Percentiles rank a stretch among this genome's conserved stretches.
phyloP scores from a whole-genome alignment of 2,329 filamentous ascomycete species.

The Ascochyta viciae-villosae region DNA sequence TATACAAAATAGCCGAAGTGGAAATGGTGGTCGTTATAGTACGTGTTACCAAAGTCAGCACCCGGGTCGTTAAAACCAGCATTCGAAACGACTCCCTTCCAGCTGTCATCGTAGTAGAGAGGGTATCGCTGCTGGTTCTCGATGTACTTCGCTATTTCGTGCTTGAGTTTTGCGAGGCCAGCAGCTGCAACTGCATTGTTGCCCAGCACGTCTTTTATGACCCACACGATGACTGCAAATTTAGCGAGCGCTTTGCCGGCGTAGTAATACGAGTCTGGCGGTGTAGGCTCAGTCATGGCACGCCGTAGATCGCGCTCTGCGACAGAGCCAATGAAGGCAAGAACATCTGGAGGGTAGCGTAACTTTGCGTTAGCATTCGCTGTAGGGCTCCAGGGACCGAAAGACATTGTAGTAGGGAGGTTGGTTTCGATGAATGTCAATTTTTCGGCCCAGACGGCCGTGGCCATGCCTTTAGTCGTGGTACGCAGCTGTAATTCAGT shows the following conservation, averaged over 20 bases:
- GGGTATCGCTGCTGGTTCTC: conserved; percentile 55
- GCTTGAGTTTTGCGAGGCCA: conserved; percentile 59
- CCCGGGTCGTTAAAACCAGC: conserved; percentile 76
- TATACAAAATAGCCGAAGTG: conserved; percentile 87
- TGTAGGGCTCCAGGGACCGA: conserved; percentile 75
- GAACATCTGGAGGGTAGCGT: conserved; percentile 57
- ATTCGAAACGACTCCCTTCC: conserved; percentile 83
- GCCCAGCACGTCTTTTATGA: conserved; percentile 63
- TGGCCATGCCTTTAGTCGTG: conserved; percentile 83
- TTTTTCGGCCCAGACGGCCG: conserved; percentile 65
- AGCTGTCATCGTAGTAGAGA: conserved; percentile 64
- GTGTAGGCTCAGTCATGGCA: conserved; percentile 74
- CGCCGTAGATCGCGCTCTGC: conserved; percentile 78
- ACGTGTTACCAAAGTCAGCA: conserved; percentile 84
- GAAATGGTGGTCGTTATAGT: conserved; percentile 74
- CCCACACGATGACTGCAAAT: conserved; percentile 55
- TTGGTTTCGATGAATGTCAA: conserved; percentile 74
- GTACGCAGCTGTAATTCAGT: conserved; percentile 71
- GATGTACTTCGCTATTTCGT: conserved; percentile 57
- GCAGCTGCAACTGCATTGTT: conserved; percentile 58
- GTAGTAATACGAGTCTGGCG: conserved; percentile 90
- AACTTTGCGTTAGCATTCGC: conserved; percentile 43
- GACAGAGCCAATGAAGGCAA: conserved; percentile 65
- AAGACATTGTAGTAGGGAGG: conserved; percentile 77
- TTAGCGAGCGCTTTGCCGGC: conserved; percentile 68